These are phyloP conservation scores for Ilyonectria destructans DNA, from an alignment of 2,329 filamentous ascomycete genomes.

Conservation along the genomic window DNA sequence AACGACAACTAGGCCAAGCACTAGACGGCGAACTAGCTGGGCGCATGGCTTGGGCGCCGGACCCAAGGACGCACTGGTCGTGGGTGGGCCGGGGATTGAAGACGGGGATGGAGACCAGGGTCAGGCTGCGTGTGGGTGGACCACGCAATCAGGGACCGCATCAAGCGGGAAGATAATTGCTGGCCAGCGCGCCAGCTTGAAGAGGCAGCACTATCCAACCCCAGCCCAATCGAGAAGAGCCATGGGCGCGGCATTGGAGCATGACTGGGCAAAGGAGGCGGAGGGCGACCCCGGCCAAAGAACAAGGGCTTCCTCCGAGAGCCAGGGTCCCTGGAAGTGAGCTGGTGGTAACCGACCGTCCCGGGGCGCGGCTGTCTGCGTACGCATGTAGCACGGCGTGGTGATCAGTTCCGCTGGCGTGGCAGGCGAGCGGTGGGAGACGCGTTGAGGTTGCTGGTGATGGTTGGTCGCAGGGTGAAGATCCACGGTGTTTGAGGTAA, in stretches of 20 bases:
- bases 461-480: not conserved
- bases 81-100: not conserved
- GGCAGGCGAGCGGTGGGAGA: not conserved
- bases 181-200: not conserved
- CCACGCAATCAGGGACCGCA: slow-evolving; percentile 15
- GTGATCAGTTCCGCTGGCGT: no score
- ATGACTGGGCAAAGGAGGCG: not conserved
- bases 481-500: slow-evolving; percentile 9
- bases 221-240: not conserved
- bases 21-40: slow-evolving; percentile 5
- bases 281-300: not conserved
- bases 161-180: slow-evolving; percentile 7
- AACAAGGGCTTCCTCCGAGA: not conserved
- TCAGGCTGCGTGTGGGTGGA: slow-evolving; percentile 9
- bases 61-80: not conserved
- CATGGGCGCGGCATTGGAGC: not conserved
- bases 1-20: slow-evolving; percentile 33
- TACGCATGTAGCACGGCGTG: not conserved
- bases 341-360: not conserved
- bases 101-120: not conserved
- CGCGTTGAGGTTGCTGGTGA: not conserved
- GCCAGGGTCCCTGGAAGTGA: not conserved
- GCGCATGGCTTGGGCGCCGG: not conserved
- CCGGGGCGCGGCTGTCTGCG: not conserved
- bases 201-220: not conserved